Percentiles rank a stretch among this genome's conserved stretches.
phyloP scores from a whole-genome alignment of 2,329 filamentous ascomycete species.

The Aspergillus nomiae region DNA sequence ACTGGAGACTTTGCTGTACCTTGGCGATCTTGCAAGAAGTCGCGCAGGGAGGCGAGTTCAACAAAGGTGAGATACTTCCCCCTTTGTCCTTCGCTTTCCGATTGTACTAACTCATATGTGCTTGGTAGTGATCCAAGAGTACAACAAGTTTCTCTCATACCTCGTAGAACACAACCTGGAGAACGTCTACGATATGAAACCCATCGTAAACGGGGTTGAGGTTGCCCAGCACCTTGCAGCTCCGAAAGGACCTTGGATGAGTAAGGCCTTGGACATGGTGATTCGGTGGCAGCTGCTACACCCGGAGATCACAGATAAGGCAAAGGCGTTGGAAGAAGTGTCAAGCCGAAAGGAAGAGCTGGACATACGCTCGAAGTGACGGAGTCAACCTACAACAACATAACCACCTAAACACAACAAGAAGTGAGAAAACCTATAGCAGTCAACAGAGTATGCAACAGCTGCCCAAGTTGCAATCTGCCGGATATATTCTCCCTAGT shows the following conservation, averaged over 20 bases:
- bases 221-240: slow-evolving; percentile 67
- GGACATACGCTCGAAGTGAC: slow-evolving; percentile 22
- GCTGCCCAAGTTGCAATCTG: not conserved
- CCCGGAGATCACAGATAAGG: slow-evolving; percentile 63
- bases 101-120: slow-evolving; percentile 17
- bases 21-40: slow-evolving; percentile 43
- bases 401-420: not conserved
- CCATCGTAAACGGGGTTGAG: slow-evolving; percentile 72
- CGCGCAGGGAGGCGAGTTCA: slow-evolving; percentile 34
- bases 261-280: slow-evolving; percentile 73
- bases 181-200: slow-evolving; percentile 58
- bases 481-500: not conserved
- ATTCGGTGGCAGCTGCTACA: slow-evolving; percentile 88
- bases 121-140: slow-evolving; percentile 50
- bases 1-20: slow-evolving; percentile 44
- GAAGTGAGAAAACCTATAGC: too few relatives aligned
- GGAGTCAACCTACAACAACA: not conserved
- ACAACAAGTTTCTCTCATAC: slow-evolving; percentile 56
- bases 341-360: slow-evolving; percentile 55
- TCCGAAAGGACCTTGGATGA: slow-evolving; percentile 80
- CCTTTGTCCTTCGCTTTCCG: slow-evolving; percentile 4
- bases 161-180: slow-evolving; percentile 53
- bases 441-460: not conserved
- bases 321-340: slow-evolving; percentile 63
- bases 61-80: slow-evolving; percentile 32